phyloP scores from a whole-genome alignment of 1,139 yeast species.

The Barnettozyma hawaiiensis region DNA sequence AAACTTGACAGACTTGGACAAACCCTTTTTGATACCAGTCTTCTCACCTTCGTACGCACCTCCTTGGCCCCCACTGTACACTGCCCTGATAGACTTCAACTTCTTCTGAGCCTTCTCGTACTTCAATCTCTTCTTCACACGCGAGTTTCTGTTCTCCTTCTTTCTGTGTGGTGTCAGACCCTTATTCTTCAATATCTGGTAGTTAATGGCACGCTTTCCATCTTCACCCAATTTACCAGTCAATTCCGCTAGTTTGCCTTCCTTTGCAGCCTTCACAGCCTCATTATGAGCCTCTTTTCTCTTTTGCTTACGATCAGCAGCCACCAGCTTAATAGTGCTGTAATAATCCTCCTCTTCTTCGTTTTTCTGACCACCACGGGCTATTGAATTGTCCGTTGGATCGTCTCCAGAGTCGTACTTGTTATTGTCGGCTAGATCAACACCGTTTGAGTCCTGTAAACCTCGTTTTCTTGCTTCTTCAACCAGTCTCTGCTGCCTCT shows the following conservation, averaged over 20 bases:
- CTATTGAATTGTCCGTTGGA: conserved; percentile 17
- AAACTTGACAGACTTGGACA: conserved; percentile 81
- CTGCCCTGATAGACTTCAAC: conserved; percentile 84
- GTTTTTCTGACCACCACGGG: no score
- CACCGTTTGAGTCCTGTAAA: conserved; percentile 49
- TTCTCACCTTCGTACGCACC: conserved; percentile 92
- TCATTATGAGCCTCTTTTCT: conserved; percentile 62
- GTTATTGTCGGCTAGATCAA: conserved; percentile 48
- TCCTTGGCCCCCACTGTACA: conserved; percentile 66
- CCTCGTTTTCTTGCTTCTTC: conserved; percentile 92
- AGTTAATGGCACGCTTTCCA: conserved; percentile 93
- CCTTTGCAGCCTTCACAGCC: conserved; percentile 77
- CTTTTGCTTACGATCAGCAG: conserved; percentile 42
- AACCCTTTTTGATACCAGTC: conserved; percentile 95
- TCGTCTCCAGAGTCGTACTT: conserved; percentile 45
- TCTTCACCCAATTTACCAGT: conserved; percentile 62
- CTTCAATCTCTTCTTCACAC: conserved; percentile 98
- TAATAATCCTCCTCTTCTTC: conserved; percentile 36
- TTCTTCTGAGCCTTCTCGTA: conserved; percentile 94
- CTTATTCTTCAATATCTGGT: conserved; percentile 89
- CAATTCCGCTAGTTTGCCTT: conserved; percentile 72
- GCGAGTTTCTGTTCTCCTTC: conserved; percentile 90
- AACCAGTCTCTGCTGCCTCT: conserved; percentile 77
- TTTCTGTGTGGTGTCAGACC: conserved; percentile 91
- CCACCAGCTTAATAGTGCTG: conserved; percentile 42